phyloP scores from a whole-genome alignment of 306 rosid genomes.

The Biancaea sappan region DNA sequence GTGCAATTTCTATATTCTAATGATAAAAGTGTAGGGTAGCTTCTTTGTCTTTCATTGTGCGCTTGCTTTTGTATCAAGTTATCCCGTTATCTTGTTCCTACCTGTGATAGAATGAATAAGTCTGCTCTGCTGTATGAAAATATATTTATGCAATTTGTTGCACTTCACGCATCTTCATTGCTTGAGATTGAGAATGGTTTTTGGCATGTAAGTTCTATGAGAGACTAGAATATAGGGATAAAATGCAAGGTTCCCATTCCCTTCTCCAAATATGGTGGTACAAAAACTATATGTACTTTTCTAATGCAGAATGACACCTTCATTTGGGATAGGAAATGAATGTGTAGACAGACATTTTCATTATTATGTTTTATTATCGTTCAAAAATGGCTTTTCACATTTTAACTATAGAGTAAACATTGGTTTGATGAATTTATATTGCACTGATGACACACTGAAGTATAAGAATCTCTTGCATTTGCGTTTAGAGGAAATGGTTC shows the following conservation, averaged over 20 bases:
- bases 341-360: too few relatives aligned
- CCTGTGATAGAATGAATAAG: too few relatives aligned
- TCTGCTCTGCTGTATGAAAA: too few relatives aligned
- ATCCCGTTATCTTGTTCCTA: background rate
- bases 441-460: too few relatives aligned
- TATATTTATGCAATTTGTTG: too few relatives aligned
- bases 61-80: background rate
- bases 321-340: too few relatives aligned
- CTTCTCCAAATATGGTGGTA: background rate
- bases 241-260: background rate
- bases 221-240: background rate
- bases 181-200: background rate
- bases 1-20: constrained; percentile 11
- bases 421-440: background rate
- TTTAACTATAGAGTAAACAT: background rate
- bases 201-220: background rate
- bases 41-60: constrained; percentile 1
- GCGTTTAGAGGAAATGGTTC: background rate
- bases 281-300: too few relatives aligned
- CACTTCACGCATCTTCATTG: background rate
- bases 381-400: background rate
- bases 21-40: constrained; percentile 8
- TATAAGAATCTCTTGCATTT: background rate
- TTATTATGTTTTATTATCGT: background rate
- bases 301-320: too few relatives aligned